Base-by-base conservation (phyloP, 805 yeast genomes). In the Debaryomyces tyrocola region DNA sequence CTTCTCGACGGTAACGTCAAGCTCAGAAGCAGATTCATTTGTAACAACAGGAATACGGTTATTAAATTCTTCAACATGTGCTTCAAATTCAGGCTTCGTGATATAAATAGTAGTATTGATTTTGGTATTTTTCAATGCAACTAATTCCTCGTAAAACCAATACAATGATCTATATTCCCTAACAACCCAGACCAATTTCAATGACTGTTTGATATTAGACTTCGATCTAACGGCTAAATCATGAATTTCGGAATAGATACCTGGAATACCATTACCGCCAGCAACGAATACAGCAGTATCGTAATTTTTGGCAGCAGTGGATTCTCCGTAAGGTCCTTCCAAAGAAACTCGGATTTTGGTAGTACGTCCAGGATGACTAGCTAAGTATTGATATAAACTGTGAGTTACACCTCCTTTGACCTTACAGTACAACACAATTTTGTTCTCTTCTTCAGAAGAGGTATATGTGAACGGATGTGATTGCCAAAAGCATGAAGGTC, bases 241-340 rank as follows among this genome's bases (percentile, higher is more conserved):
- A 35, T 55, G 44, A 38, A 72, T 74, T 52, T 74, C 75, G 17
- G 73, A 69, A 40, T 66, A 63, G 18, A 75, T 64, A 18, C 83
- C 87, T 0, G 92, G 83, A 43, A 87, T 70, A 44, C 94, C 94
- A 44, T 82, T 82, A 27, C 94, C 92, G 40, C 90, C 91, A 6
- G 91, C 85, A 20, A 86, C 51, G 37, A 84, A 73, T 6, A 84
- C 71, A 6, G 83, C 77, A 46, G 78, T 74, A 40, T 80, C 77
- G 53, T 76, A 84, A 37, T 69, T 65, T 20, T 69, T 64, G 12
- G 80, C 65, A 2, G 83, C 78, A 4, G 78, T 59, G 2, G 75
- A 51, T 35, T 72, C 69, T 2, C 92, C 88, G 57, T 87, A 86
- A 1, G 91, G 90, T 1, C 92, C 92, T 59, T 86, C 92, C 9